A percentile compares a stretch with the other conserved stretches of the same genome.
phyloP scores from a whole-genome alignment of 352 stramenopile genomes.

The Globisporangium nagaii region DNA sequence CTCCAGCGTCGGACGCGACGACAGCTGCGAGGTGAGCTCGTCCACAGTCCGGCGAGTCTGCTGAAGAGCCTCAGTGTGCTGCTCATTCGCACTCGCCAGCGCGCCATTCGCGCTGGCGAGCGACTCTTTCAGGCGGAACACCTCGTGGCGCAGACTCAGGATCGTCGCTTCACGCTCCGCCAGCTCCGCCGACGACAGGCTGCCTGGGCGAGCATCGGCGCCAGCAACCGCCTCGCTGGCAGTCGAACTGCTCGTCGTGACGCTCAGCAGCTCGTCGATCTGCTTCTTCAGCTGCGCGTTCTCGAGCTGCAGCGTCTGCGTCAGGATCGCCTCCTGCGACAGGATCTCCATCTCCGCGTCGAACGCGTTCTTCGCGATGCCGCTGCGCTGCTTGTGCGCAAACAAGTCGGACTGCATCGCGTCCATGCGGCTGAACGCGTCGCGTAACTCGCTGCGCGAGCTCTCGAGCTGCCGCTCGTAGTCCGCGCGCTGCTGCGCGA shows the following conservation, averaged over 20 bases:
- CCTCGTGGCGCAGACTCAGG: constrained; percentile 45
- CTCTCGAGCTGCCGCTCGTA: constrained; percentile 65
- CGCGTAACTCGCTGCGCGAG: constrained; percentile 49
- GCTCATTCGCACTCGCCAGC: constrained; percentile 22
- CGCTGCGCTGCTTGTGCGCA: constrained; percentile 73
- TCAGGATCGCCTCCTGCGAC: constrained; percentile 78
- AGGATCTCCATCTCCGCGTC: constrained; percentile 87
- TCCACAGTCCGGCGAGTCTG: constrained; percentile 20
- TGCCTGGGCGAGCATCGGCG: neutral
- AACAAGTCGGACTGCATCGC: constrained; percentile 91
- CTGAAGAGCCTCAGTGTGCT: constrained; percentile 26
- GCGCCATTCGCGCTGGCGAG: constrained; percentile 18
- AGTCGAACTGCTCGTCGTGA: constrained; percentile 8
- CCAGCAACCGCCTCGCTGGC: neutral
- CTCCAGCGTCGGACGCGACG: constrained; percentile 76
- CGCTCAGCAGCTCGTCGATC: constrained; percentile 59
- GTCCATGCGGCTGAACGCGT: constrained; percentile 76
- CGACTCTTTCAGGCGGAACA: constrained; percentile 51
- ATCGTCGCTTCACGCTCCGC: constrained; percentile 55
- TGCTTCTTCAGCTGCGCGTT: constrained; percentile 84
- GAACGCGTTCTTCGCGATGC: constrained; percentile 49
- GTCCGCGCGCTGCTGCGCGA: constrained; percentile 74
- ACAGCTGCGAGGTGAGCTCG: constrained; percentile 33
- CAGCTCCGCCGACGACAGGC: constrained; percentile 18
- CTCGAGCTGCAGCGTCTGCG: constrained; percentile 70